Evolutionary conservation across 805 yeast species (phyloP), one percentile per base, ranked within the genome.

Genomic region (Ogataea pilisensis): DNA sequence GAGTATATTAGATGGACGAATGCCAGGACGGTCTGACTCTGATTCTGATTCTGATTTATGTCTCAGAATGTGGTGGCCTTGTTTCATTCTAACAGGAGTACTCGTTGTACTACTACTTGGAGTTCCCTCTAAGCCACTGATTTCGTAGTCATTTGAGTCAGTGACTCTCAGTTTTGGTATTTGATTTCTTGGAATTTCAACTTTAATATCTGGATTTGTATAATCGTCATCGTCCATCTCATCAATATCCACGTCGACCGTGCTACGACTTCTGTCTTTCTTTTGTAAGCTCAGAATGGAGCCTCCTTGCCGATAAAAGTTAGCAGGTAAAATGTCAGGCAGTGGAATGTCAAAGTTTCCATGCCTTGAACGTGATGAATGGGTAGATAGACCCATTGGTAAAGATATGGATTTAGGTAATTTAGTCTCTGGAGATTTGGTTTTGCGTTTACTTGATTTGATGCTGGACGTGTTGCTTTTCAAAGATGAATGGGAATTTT

Each of bases 1-100:
- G 7, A 61, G 33, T 4, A 61, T 31, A 2, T 65, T 44, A 7
- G 42, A 18, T 34, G 35, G 20, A 14, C 11, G 25, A 8, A 12
- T 11, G 18, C 4, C 14, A 5, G 16, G 6, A 26, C 8, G 5
- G 12, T 18, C 17, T 12, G 17, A 18, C 4, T 20, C 39, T 11
- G 31, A 3, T 14, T 30, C 11, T 24, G 26, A 24, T 24, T 24
- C 26, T 24, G 26, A 24, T 24, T 8, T 8, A 24, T 24, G 8
- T 8, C 11, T 24, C 11, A 24, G 11, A 24, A 11, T 28, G 4
- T 27, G 29, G 14, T 27, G 11, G 13, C 29, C 14, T 5, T 13
- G 14, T 9, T 9, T 6, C 6, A 27, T 5, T 27, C 14, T 27
- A 9, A 8, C 13, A 9, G 29, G 29, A 8, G 29, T 27, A 13